These are phyloP conservation scores for Suillus decipiens DNA, from an alignment of 768 basidiomycete species.

Conservation along the genomic window DNA sequence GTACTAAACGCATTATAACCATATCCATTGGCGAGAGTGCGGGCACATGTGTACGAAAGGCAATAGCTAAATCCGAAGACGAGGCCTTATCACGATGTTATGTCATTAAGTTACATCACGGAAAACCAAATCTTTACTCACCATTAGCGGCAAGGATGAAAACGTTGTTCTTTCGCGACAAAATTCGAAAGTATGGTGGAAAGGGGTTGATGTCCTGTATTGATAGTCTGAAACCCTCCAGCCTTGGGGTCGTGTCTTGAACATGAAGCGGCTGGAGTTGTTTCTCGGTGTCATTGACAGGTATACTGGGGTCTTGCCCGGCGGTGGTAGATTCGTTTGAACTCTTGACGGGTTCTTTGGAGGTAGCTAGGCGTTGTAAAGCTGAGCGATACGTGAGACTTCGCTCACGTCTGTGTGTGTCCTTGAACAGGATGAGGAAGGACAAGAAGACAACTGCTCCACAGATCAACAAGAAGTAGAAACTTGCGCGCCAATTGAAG, in stretches of 20 bases:
- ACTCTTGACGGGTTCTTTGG: slow-evolving; percentile 21
- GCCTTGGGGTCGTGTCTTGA: slow-evolving; percentile 16
- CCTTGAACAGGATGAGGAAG: slow-evolving; percentile 72
- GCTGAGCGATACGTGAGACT: slow-evolving; percentile 78
- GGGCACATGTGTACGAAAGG: slow-evolving; percentile 72
- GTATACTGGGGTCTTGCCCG: background rate
- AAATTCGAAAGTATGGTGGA: slow-evolving; percentile 56
- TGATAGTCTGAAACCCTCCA: slow-evolving; percentile 50
- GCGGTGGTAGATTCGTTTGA: slow-evolving; percentile 22
- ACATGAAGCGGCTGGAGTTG: slow-evolving; percentile 26
- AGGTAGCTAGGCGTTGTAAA: slow-evolving; percentile 45
- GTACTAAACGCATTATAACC: slow-evolving; percentile 66
- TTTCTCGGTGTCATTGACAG: slow-evolving; percentile 14
- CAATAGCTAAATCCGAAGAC: slow-evolving; percentile 72
- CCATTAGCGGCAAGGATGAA: slow-evolving; percentile 47
- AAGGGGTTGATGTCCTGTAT: slow-evolving; percentile 75
- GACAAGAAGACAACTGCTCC: slow-evolving; percentile 52
- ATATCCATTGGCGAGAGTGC: slow-evolving; percentile 66
- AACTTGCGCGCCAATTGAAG: slow-evolving; percentile 77
- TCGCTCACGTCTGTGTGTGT: slow-evolving; percentile 82
- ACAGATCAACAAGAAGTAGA: slow-evolving; percentile 79
- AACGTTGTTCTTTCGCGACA: slow-evolving; percentile 68
- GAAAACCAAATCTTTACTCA: slow-evolving; percentile 10
- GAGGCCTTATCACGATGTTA: slow-evolving; percentile 45
- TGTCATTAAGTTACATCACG: slow-evolving; percentile 13